Base-by-base conservation (phyloP, 768 basidiomycete species). In the Leccinum olivaceopallidum region DNA sequence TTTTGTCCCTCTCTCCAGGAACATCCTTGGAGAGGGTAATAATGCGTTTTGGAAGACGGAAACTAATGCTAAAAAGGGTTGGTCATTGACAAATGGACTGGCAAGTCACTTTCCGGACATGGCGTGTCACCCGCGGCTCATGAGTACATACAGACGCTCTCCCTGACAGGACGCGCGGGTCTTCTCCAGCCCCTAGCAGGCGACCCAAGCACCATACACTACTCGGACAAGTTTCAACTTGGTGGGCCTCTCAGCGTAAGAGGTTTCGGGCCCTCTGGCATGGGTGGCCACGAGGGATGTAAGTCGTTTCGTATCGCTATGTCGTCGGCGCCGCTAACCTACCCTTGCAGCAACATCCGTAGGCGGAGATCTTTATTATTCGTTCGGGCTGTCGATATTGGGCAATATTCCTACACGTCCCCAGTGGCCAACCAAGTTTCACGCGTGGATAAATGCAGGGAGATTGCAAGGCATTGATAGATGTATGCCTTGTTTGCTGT, bases 181-280 rank as follows among this genome's bases (percentile, higher is more conserved):
- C 60, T 92, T 26, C 75, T 98, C 12, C 84, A 84, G 69, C 83
- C 87, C 52, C 72, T 96, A 7, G 76, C 77, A 12, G 75, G 78
- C 12, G 73, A 78, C 13, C 80, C 83, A 10, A 58, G 56, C 7
- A 64, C 62, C 5, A 9, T 64, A 12, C 81, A 86, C 24, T 89
- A 92, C 67, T 81, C 86, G 2, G 97, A 99, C 75, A 85, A 94
- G 6, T 94, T 94, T 73, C 95, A 96, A 64, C 81, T 98, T 0
- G 97, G 97, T 26, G 97, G 97, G 0, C 95, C 97, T 0, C 84
- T 88, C 7, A 92, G 86, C 56, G 80, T 98, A 0, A 80, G 97
- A 6, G 83, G 85, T 55, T 95, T 96, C 75, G 81, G 81, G 49
- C 78, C 80, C 6, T 92, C 91, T 68, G 79, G 86, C 4, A 79